Conservation (phyloP, 2,329 filamentous ascomycete species). For the Hymenoscyphus linearis region DNA sequence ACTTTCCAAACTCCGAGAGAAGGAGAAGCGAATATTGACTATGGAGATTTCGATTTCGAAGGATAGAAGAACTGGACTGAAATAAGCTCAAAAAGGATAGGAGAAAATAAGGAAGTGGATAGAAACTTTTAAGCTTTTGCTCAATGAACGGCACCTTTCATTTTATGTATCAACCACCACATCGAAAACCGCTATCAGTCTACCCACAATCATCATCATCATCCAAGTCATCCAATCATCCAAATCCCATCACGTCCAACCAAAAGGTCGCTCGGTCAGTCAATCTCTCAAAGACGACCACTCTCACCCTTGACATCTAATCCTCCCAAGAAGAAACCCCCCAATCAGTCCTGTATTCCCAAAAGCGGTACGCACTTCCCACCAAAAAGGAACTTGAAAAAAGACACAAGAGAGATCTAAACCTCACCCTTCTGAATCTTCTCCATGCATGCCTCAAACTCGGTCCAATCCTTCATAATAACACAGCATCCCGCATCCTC, state of each 20-base stretch:
- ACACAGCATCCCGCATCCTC: slow-evolving; percentile 55
- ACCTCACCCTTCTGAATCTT: slow-evolving; percentile 24
- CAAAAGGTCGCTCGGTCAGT: neutral
- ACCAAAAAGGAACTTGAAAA: neutral
- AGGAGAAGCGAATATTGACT: too few relatives aligned
- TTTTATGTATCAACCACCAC: too few relatives aligned
- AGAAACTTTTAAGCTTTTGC: too few relatives aligned
- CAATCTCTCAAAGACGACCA: neutral
- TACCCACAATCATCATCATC: too few relatives aligned
- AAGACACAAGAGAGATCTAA: neutral
- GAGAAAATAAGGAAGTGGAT: too few relatives aligned
- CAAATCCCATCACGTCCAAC: neutral
- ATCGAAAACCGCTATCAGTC: too few relatives aligned
- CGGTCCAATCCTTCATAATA: slow-evolving; percentile 56
- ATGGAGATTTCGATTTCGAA: too few relatives aligned
- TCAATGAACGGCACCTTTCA: too few relatives aligned
- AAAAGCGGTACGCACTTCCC: neutral
- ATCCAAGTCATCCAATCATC: neutral
- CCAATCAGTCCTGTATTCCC: neutral
- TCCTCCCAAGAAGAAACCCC: neutral
- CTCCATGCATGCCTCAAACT: slow-evolving; percentile 38
- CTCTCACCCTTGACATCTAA: neutral
- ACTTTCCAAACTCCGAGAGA: too few relatives aligned
- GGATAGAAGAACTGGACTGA: too few relatives aligned
- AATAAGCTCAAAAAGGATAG: too few relatives aligned